Evolutionary conservation across 2,329 filamentous ascomycete species (phyloP).

Genomic region (Hirsutella thompsonii): DNA sequence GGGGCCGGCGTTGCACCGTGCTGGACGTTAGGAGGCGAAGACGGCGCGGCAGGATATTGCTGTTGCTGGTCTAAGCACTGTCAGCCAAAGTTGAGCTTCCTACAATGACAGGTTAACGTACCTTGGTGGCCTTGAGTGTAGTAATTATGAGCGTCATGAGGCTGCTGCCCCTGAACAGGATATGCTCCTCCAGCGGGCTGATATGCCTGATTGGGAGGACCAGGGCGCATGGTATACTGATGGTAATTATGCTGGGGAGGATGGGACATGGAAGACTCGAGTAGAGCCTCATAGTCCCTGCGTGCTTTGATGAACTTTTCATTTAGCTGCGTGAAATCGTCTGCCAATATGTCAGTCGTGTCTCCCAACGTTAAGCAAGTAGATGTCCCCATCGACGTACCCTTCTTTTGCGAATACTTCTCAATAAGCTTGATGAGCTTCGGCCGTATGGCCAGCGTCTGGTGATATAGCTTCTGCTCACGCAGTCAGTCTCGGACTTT

Average conservation of each 20-base stretch:
- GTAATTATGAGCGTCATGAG: slow-evolving; percentile 53
- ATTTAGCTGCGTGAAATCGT: slow-evolving; percentile 96
- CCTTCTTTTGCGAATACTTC: slow-evolving; percentile 98
- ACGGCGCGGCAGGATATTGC: slow-evolving; percentile 29
- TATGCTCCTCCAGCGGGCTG: slow-evolving; percentile 22
- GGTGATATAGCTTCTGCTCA: slow-evolving; percentile 65
- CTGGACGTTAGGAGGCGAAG: slow-evolving; percentile 38
- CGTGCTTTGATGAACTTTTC: slow-evolving; percentile 99
- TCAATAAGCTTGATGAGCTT: slow-evolving; percentile 97
- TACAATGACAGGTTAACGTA: slow-evolving; percentile 5
- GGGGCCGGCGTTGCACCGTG: slow-evolving; percentile 39
- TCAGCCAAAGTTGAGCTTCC: slow-evolving; percentile 6
- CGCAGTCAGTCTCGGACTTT: slow-evolving; percentile 16
- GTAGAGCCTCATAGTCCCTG: slow-evolving; percentile 87
- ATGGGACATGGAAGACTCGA: slow-evolving; percentile 94
- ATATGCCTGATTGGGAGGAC: slow-evolving; percentile 33
- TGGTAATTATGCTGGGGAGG: slow-evolving; percentile 71
- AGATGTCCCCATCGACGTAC: too few relatives aligned
- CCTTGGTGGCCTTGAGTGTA: slow-evolving; percentile 47
- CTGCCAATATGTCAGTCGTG: slow-evolving; percentile 29
- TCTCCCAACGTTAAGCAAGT: too few relatives aligned
- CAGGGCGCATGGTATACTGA: slow-evolving; percentile 46
- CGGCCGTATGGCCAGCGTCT: slow-evolving; percentile 83
- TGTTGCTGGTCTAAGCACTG: slow-evolving; percentile 25
- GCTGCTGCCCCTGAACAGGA: slow-evolving; percentile 27